These are phyloP conservation scores for Penicillium sp. DNA, from an alignment of 2,329 filamentous ascomycete species.

Conservation along the genomic window DNA sequence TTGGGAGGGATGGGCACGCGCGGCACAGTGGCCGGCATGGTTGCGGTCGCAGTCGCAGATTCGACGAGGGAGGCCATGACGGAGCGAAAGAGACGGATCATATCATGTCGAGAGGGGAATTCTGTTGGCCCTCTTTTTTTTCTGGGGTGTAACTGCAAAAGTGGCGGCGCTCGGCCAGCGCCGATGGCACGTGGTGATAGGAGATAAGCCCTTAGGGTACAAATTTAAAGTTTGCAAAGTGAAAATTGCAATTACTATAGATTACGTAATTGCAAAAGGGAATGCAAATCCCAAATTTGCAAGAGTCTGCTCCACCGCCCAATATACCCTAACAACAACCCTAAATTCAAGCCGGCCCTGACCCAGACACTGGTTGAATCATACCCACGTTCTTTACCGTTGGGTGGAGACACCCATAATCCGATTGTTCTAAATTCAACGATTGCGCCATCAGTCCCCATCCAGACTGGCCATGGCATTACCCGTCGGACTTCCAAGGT, in stretches of 20 bases:
- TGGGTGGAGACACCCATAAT: not conserved
- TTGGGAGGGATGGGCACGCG: slow-evolving; percentile 82
- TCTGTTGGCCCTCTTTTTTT: slow-evolving; percentile 9
- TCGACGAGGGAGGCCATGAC: slow-evolving; percentile 57
- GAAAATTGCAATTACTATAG: not conserved
- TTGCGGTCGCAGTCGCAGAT: slow-evolving; percentile 28
- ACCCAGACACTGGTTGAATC: not conserved
- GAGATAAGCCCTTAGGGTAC: slow-evolving; percentile 14
- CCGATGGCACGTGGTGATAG: slow-evolving; percentile 30
- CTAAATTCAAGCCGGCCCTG: not conserved
- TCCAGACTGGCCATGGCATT: not conserved
- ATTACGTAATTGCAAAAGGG: not conserved
- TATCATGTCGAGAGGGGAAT: slow-evolving; percentile 36
- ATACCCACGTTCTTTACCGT: not conserved
- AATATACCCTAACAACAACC: not conserved
- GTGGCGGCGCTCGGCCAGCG: slow-evolving; percentile 8
- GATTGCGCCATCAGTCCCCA: not conserved
- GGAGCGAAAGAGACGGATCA: slow-evolving; percentile 51
- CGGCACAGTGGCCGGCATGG: slow-evolving; percentile 50
- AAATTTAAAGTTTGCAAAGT: not conserved
- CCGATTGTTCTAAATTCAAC: not conserved
- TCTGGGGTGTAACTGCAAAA: slow-evolving; percentile 4
- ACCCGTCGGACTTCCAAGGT: not conserved
- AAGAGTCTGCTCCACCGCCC: not conserved
- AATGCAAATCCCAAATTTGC: not conserved